Conservation (phyloP, 2,329 filamentous ascomycete species). For the Sclerotinia nivalis region DNA sequence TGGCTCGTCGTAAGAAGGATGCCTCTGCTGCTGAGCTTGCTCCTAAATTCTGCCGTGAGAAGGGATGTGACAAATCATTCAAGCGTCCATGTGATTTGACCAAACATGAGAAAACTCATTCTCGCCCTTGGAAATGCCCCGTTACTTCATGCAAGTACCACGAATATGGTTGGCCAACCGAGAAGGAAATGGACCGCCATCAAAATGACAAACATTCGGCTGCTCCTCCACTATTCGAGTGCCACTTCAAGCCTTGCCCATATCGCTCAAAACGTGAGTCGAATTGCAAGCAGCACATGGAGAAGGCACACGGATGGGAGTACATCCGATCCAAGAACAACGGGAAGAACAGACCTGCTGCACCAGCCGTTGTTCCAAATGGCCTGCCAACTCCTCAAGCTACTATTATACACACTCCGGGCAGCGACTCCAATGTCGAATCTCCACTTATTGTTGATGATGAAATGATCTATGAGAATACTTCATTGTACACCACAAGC, state of each 20-base stretch:
- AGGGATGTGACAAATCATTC: slow-evolving; percentile 85
- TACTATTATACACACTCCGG: slow-evolving; percentile 58
- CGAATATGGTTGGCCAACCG: slow-evolving; percentile 88
- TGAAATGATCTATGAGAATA: slow-evolving; percentile 30
- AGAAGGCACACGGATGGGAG: slow-evolving; percentile 90
- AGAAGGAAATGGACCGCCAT: slow-evolving; percentile 96
- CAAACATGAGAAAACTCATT: slow-evolving; percentile 98
- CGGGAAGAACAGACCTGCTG: slow-evolving; percentile 55
- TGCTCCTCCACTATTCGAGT: slow-evolving; percentile 78
- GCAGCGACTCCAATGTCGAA: slow-evolving; percentile 47
- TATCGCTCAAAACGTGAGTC: slow-evolving; percentile 96
- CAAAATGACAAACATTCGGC: slow-evolving; percentile 93
- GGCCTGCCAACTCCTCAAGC: slow-evolving; percentile 60
- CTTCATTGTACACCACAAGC: slow-evolving; percentile 31
- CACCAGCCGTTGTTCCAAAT: slow-evolving; percentile 44
- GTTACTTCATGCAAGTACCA: slow-evolving; percentile 84
- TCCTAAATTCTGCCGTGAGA: slow-evolving; percentile 73
- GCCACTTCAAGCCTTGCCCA: slow-evolving; percentile 77
- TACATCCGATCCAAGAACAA: slow-evolving; percentile 93
- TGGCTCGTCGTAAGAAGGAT: slow-evolving; percentile 95
- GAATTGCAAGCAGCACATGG: slow-evolving; percentile 99
- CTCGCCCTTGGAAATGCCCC: slow-evolving; percentile 92
- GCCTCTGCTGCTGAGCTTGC: slow-evolving; percentile 81
- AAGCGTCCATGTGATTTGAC: slow-evolving; percentile 96
- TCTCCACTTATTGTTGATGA: slow-evolving; percentile 37